Percentiles rank a stretch among this genome's conserved stretches.
Evolutionary conservation across 2,329 filamentous ascomycete species (phyloP).

Genomic region (Ciborinia camelliae): DNA sequence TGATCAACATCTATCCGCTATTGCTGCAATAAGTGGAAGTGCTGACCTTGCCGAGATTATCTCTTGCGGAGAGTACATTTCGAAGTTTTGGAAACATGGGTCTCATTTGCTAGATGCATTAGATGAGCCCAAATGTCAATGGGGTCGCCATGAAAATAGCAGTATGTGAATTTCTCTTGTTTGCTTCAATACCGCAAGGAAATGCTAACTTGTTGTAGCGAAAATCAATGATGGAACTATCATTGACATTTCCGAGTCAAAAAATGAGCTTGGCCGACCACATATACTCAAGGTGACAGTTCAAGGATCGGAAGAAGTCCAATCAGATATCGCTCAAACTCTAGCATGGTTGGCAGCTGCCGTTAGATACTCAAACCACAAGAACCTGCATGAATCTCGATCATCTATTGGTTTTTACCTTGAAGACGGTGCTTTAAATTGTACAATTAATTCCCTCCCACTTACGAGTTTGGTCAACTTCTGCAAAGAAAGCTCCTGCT

Average conservation of each 20-base stretch:
- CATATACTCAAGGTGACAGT: neutral
- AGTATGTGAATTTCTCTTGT: neutral
- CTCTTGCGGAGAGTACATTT: neutral
- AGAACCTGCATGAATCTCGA: neutral
- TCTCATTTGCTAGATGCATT: neutral
- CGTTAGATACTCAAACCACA: neutral
- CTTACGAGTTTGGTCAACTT: neutral
- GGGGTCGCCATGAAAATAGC: neutral
- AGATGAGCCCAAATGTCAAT: neutral
- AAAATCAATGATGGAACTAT: neutral
- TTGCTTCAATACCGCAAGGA: neutral
- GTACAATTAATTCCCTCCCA: neutral
- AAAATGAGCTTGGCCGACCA: neutral
- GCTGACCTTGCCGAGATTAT: neutral
- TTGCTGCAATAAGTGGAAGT: neutral
- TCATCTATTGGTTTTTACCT: neutral
- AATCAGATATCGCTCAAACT: neutral
- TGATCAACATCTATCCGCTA: neutral
- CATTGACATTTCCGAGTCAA: neutral
- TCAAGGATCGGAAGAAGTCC: neutral
- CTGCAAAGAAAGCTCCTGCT: neutral
- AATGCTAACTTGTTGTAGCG: neutral
- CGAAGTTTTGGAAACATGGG: neutral
- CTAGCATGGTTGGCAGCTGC: neutral
- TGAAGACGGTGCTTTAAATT: neutral